Base-by-base conservation (phyloP, 768 basidiomycete species). In the Leccinum uliginosum region DNA sequence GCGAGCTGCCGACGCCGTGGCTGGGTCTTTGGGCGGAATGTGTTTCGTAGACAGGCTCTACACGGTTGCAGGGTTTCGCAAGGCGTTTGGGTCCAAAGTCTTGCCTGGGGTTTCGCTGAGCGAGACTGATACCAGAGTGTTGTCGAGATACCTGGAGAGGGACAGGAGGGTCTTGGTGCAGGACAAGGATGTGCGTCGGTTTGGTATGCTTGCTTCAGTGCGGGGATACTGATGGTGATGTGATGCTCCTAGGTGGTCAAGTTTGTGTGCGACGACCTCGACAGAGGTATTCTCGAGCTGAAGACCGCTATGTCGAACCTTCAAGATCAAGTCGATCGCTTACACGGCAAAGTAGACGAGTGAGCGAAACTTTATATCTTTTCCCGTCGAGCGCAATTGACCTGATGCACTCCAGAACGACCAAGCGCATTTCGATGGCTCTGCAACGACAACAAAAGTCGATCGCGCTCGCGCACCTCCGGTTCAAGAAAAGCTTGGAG, bases 261-360 rank as follows among this genome's bases (percentile, higher is more conserved):
- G 71, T 89, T 97, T 61, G 65, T 88, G 1, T 54, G 58, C 1
- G 75, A 71, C 38, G 74, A 71, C n/a, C 51, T 94, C 4, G 95
- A 98, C 65, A 77, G 73, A 43, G 91, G 95, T 10, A 83, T 95
- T 15, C 73, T 98, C 6, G 87, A 93, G 59, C 79, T 98, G 53
- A 86, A 89, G 71, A 76, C 71, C 0, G 91, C 90, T 1, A 79
- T 93, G 26, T 66, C 73, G 51, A 85, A 82, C 59, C 68, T 98
- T 12, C 82, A 86, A 50, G 66, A 72, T 4, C 93, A 95, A 66
- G 78, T 95, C 0, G 79, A 85, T 9, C 75, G 76, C 11, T 72
- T 96, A 30, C 87, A 93, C 50, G 57, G 62, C 19, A 86, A 85
- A 69, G 89, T 95, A 34, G 80, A 85, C 62, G 79, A 86, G 93